phyloP scores from a whole-genome alignment of 257 asterid species.

The Buddleja alternifolia region DNA sequence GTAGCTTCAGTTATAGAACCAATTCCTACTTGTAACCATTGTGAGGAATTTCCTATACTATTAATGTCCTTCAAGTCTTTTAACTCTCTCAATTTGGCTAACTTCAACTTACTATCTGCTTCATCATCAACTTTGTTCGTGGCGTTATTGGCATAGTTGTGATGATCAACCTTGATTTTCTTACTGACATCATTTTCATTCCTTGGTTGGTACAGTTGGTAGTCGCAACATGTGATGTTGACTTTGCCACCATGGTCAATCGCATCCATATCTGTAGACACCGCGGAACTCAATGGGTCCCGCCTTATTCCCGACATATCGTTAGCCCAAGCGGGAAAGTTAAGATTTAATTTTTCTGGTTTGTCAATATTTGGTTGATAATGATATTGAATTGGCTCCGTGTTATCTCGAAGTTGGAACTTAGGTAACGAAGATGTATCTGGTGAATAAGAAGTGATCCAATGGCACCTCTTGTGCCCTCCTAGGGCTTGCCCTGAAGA shows the following conservation, averaged over 20 bases:
- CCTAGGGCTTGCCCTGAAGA: conserved; percentile 69
- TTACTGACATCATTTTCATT: background rate
- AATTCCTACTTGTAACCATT: conserved; percentile 61
- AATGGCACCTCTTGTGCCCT: conserved; percentile 69
- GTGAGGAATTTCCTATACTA: conserved; percentile 36
- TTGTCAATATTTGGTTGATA: conserved; percentile 18
- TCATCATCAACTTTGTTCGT: conserved; percentile 40
- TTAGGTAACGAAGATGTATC: conserved; percentile 34
- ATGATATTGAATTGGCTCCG: conserved; percentile 1
- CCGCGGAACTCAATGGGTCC: conserved; percentile 49
- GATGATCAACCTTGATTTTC: background rate
- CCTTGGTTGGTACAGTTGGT: background rate
- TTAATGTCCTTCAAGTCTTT: conserved; percentile 33
- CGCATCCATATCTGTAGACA: conserved; percentile 49
- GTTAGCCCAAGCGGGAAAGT: conserved; percentile 46
- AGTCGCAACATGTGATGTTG: background rate
- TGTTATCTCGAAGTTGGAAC: conserved; percentile 34
- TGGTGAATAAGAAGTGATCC: conserved; percentile 53
- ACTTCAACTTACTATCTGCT: conserved; percentile 45
- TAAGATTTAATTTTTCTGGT: conserved; percentile 46
- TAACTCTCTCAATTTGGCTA: conserved; percentile 47
- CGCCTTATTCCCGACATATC: conserved; percentile 33
- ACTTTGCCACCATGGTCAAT: background rate
- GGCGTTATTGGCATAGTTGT: background rate
- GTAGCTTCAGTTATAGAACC: conserved; percentile 36